Conservation (phyloP, 768 basidiomycete genomes). For the Macrolepiota dolichaula region DNA sequence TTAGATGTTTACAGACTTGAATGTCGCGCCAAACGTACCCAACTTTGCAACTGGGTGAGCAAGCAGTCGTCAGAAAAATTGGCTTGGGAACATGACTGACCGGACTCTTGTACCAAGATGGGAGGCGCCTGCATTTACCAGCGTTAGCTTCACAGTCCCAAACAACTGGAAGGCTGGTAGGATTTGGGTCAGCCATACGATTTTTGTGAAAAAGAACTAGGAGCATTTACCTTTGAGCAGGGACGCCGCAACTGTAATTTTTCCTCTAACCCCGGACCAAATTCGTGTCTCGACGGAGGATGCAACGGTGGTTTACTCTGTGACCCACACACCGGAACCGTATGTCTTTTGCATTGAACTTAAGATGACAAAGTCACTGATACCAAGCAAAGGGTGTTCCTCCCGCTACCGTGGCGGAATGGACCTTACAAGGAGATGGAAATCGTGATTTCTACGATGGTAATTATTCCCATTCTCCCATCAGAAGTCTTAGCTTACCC, state of each 20-base stretch:
- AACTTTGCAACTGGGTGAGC: conserved; percentile 42
- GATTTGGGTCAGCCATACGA: conserved; percentile 36
- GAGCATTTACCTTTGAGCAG: conserved; percentile 26
- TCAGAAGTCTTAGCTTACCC: not conserved
- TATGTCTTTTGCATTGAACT: conserved; percentile 18
- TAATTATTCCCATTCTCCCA: conserved; percentile 19
- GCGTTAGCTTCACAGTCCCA: conserved; percentile 50
- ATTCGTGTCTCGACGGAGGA: conserved; percentile 61
- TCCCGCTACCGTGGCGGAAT: conserved; percentile 68
- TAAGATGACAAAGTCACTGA: not conserved
- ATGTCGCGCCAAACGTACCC: conserved; percentile 45
- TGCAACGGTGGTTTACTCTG: conserved; percentile 55
- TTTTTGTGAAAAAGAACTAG: not conserved
- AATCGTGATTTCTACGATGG: conserved; percentile 60
- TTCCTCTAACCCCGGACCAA: conserved; percentile 45
- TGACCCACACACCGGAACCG: conserved; percentile 38
- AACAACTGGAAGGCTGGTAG: conserved; percentile 64
- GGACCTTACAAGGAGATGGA: conserved; percentile 46
- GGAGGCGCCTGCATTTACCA: conserved; percentile 34
- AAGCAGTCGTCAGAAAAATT: not conserved
- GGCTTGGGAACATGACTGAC: not conserved
- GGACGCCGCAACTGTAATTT: conserved; percentile 66
- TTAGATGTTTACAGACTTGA: conserved; percentile 59
- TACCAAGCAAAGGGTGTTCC: conserved; percentile 48
- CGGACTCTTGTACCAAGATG: conserved; percentile 25